Evolutionary conservation across 83 land plant genomes (phyloP), one percentile per base, ranked within the genome.

Genomic region (Thuja plicata): DNA sequence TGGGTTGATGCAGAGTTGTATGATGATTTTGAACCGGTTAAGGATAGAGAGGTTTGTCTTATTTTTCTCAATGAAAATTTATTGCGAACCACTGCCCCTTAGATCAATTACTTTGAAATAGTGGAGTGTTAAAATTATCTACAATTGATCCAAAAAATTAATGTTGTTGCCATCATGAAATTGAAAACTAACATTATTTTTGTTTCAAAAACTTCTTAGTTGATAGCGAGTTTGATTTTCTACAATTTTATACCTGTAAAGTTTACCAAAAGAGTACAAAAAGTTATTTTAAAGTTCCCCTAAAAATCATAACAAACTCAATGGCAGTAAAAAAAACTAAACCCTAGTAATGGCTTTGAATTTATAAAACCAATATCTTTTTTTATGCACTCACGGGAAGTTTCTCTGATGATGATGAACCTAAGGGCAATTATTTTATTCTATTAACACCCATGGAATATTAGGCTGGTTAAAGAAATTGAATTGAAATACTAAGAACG

Each of bases 1-100:
- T 95, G 99, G 54, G 92, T 97, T 86, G 99, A 98, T 93, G 95
- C 92, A 84, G 97, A 89, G 62, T 91, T 98, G 35, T 98, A 98
- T 94, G 99, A 94, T 94, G 99, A 98, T 93, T 98, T 92, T 93
- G 99, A 98, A 89, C 91, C 98, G 12, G 96, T 90, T 84, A 98
- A 98, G 91, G 98, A 96, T 89, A 94, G 97, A 54, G 99, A 97
- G 94, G 99, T 98, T 46, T 35, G 89, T 90, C 43, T 86, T 30
- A 27, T 83, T 55, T 50, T 30, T 85, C 82, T 73, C n/a, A 12
- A 45, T 82, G 34, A 13, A 82, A 82, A 27, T 5, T 46, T n/a
- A 46, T 82, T n/a, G 32, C 2, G 32, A 66, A 66, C n/a, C 73
- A 27, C 70, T 62, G 24, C 32, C 73, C 8, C 30, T 66, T 66